Evolutionary conservation across 164 flowering plant genomes (phyloP).

Genomic region (Saururus chinensis): DNA sequence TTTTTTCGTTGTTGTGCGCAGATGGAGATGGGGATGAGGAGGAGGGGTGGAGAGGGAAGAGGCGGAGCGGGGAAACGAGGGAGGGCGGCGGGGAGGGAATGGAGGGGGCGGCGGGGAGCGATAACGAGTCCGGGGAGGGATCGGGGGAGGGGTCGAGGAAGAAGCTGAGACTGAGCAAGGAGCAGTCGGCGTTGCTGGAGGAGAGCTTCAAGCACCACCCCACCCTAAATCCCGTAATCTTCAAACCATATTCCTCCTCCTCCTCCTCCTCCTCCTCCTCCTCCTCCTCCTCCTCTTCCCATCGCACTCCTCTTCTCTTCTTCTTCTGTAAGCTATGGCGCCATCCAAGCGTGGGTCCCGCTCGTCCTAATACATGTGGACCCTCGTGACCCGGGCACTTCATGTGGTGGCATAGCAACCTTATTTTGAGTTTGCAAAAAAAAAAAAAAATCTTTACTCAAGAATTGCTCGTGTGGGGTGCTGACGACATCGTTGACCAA

Average conservation of each 20-base stretch:
- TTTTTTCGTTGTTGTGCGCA: neutral
- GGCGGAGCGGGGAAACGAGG: slow-evolving; percentile 5
- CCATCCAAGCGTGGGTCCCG: too few species aligned
- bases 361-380: too few species aligned
- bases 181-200: slow-evolving; percentile 78
- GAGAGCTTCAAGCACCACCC: slow-evolving; percentile 81
- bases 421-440: too few species aligned
- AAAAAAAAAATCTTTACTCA: too few species aligned
- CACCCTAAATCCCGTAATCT: slow-evolving; percentile 62
- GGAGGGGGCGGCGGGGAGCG: slow-evolving; percentile 15
- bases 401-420: too few species aligned
- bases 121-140: slow-evolving; percentile 10
- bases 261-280: neutral
- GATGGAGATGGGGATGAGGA: neutral
- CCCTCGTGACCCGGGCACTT: too few species aligned
- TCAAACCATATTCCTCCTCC: neutral
- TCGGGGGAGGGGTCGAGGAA: slow-evolving; percentile 36
- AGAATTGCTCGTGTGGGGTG: too few species aligned
- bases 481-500: neutral
- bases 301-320: too few species aligned
- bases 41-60: slow-evolving; percentile 15
- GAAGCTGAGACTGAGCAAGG: slow-evolving; percentile 67
- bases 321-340: too few species aligned
- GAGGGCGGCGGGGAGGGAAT: slow-evolving; percentile 18
- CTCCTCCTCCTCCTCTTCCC: neutral